phyloP scores from a whole-genome alignment of 495 filamentous ascomycete species.

The Hypoxylon perforatum region DNA sequence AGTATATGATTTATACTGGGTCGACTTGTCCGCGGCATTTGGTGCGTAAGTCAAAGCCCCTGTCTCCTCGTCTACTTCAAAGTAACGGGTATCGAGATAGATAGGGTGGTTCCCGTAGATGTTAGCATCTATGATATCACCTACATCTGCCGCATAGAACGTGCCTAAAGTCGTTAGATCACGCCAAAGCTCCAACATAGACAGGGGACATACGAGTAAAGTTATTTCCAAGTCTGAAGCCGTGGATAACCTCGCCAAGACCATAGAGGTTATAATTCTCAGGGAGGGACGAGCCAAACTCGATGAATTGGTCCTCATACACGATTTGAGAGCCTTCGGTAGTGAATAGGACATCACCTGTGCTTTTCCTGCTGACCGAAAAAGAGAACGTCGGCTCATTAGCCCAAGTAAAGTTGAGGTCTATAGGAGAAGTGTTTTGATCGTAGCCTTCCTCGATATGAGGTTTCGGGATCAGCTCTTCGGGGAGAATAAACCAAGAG shows the following conservation, averaged over 20 bases:
- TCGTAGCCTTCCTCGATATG: conserved; percentile 52
- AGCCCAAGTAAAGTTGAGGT: conserved; percentile 69
- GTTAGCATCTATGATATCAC: conserved; percentile 73
- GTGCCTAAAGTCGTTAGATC: conserved; percentile 56
- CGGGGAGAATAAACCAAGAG: conserved; percentile 75
- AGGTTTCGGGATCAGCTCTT: conserved; percentile 70
- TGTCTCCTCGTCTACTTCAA: conserved; percentile 61
- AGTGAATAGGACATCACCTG: conserved; percentile 77
- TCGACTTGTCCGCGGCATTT: conserved; percentile 63
- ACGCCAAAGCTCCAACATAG: conserved; percentile 35
- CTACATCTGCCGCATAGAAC: conserved; percentile 76
- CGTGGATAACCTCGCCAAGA: conserved; percentile 82
- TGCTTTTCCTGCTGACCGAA: conserved; percentile 69
- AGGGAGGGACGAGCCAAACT: conserved; percentile 76
- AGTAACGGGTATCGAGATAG: conserved; percentile 83
- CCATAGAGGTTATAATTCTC: conserved; percentile 83
- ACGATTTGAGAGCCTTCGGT: conserved; percentile 74
- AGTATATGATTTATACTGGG: conserved; percentile 72
- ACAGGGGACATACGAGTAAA: conserved; percentile 67
- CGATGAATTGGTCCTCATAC: conserved; percentile 85
- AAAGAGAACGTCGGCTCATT: conserved; percentile 81
- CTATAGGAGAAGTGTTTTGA: conserved; percentile 42
- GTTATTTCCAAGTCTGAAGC: conserved; percentile 76
- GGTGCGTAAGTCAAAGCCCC: conserved; percentile 65
- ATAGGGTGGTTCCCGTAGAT: conserved; percentile 85